These are phyloP conservation scores for Fusarium sp. DNA, from an alignment of 2,329 filamentous ascomycete species.

Conservation along the genomic window DNA sequence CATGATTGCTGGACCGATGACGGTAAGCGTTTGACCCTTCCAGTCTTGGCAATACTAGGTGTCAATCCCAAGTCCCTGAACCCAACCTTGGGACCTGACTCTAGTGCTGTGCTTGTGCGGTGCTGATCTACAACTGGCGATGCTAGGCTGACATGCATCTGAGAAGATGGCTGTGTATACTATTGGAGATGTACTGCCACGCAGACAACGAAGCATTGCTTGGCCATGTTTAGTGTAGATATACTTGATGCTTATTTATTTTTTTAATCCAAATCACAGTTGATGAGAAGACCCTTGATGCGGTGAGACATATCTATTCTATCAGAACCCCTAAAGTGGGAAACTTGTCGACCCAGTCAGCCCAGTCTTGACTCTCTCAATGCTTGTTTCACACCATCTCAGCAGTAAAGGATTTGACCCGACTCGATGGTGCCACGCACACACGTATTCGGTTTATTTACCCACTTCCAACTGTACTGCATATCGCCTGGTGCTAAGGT, in stretches of 20 bases:
- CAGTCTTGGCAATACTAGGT: constrained; percentile 31
- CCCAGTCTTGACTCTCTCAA: constrained; percentile 14
- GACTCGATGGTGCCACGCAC: constrained; percentile 35
- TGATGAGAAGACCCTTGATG: background rate
- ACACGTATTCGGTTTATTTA: constrained; percentile 26
- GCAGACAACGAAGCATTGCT: constrained; percentile 4
- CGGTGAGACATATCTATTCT: background rate
- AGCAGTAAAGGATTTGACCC: constrained; percentile 21
- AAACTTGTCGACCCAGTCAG: constrained; percentile 8
- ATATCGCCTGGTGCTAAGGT: background rate
- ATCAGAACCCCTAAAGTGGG: background rate
- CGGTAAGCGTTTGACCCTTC: constrained; percentile 32
- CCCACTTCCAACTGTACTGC: constrained; percentile 11
- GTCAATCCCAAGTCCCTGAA: constrained; percentile 38
- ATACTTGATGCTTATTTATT: constrained; percentile 18
- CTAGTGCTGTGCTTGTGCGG: constrained; percentile 24
- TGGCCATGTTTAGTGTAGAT: background rate
- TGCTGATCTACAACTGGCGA: constrained; percentile 34
- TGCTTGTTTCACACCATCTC: constrained; percentile 36
- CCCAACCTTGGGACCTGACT: constrained; percentile 32
- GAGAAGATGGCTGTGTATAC: constrained; percentile 28
- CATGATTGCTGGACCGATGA: constrained; percentile 32
- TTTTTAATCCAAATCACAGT: background rate
- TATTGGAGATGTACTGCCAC: background rate
- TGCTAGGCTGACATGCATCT: constrained; percentile 39